Conservation (phyloP, 176 grass and related monocot genomes). For the Oropetium thomaeum region DNA sequence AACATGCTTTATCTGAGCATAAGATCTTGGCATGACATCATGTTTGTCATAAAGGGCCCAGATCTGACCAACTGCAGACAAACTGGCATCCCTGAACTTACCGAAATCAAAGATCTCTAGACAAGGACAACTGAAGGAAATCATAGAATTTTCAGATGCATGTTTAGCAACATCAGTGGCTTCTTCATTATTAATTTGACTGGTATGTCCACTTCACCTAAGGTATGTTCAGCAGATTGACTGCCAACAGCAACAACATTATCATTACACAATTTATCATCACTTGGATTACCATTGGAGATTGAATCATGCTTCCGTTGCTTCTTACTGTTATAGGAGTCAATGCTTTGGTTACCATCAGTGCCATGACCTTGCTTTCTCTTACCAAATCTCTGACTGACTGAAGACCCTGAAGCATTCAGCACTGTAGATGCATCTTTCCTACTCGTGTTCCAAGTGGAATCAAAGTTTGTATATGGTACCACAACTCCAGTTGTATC, state of each 20-base stretch:
- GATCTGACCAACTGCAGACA: conserved; percentile 69
- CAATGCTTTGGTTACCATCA: neutral
- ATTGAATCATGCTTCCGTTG: neutral
- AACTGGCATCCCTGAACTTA: conserved; percentile 33
- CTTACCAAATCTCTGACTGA: neutral
- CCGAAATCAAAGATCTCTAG: conserved; percentile 68
- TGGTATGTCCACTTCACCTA: too few relatives aligned
- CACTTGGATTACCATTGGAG: neutral
- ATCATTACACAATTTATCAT: conserved; percentile 7
- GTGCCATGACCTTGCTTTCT: conserved; percentile 8
- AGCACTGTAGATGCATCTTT: neutral
- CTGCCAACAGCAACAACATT: conserved; percentile 6
- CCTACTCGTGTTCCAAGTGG: neutral
- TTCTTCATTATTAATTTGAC: neutral
- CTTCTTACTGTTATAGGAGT: conserved; percentile 3
- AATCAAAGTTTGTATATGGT: neutral
- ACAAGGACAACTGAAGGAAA: neutral
- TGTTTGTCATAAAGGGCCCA: conserved; percentile 88
- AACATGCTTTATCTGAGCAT: conserved; percentile 65
- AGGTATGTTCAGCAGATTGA: neutral
- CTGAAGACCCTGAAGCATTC: neutral
- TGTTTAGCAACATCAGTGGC: conserved; percentile 5
- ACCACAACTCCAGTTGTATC: neutral
- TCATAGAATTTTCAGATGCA: neutral
- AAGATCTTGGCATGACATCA: conserved; percentile 92